Percentiles rank a stretch among this genome's conserved stretches.
These are phyloP conservation scores for Clohesyomyces aquaticus DNA, from an alignment of 495 filamentous ascomycete species.

Conservation along the genomic window DNA sequence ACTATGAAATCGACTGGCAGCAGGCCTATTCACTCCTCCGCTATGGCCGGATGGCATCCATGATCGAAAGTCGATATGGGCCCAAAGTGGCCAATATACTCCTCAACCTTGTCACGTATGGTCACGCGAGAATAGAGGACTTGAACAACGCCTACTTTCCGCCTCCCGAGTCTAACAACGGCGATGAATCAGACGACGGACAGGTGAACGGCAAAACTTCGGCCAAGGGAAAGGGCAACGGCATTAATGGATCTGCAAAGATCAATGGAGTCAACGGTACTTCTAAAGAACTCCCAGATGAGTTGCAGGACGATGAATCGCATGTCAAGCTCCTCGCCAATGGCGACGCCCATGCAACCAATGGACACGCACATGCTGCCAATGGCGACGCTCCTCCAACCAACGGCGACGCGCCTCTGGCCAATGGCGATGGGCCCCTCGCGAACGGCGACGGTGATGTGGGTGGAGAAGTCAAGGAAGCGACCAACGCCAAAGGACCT, in stretches of 20 bases:
- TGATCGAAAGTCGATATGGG: constrained; percentile 72
- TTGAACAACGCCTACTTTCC: constrained; percentile 55
- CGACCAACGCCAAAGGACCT: neutral
- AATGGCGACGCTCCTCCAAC: no score
- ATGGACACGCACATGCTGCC: no score
- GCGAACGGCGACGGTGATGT: constrained; percentile 6
- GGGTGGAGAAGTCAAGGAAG: neutral
- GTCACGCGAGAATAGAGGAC: constrained; percentile 74
- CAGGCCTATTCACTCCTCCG: constrained; percentile 79
- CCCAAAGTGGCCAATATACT: constrained; percentile 69
- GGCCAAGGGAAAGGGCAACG: neutral
- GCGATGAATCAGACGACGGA: constrained; percentile 14
- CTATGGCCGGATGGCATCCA: constrained; percentile 77
- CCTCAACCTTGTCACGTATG: constrained; percentile 72
- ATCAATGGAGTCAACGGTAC: constrained; percentile 14
- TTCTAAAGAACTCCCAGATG: neutral
- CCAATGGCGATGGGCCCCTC: neutral
- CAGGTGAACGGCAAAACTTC: constrained; percentile 12
- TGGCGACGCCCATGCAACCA: no score
- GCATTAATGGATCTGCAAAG: constrained; percentile 4
- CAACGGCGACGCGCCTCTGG: no score
- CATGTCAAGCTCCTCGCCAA: no score
- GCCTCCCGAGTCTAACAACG: constrained; percentile 24
- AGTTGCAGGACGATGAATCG: neutral
- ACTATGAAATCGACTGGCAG: constrained; percentile 77